These are phyloP conservation scores for Picochlorum sp. DNA, from an alignment of 139 green algal species.

Conservation along the genomic window DNA sequence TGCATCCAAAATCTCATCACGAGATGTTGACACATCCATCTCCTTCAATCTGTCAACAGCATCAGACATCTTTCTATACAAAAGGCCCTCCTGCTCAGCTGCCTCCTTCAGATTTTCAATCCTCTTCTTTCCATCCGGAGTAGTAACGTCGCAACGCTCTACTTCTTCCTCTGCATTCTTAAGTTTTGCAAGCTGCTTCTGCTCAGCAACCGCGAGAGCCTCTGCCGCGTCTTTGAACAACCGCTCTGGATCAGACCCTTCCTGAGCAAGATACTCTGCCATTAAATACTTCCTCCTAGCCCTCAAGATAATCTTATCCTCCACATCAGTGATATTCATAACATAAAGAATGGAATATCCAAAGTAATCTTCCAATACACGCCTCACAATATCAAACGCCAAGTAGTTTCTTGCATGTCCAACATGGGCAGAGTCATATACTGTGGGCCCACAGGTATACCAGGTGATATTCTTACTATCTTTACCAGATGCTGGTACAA, in stretches of 20 bases:
- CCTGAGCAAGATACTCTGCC: slow-evolving; percentile 41
- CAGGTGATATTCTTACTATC: slow-evolving; percentile 62
- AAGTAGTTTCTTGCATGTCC: slow-evolving; percentile 95
- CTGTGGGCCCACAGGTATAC: slow-evolving; percentile 95
- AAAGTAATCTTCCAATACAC: slow-evolving; percentile 96
- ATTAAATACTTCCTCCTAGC: slow-evolving; percentile 85
- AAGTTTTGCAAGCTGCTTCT: slow-evolving; percentile 48
- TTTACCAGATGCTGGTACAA: slow-evolving; percentile 58
- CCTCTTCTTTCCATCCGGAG: slow-evolving; percentile 2
- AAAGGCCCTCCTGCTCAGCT: slow-evolving; percentile 22
- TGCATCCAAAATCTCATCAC: slow-evolving; percentile 36
- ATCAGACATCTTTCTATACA: slow-evolving; percentile 9
- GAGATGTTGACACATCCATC: slow-evolving; percentile 9
- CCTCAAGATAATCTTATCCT: slow-evolving; percentile 86
- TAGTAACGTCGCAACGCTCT: background rate
- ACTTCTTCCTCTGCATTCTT: slow-evolving; percentile 3
- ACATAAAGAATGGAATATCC: slow-evolving; percentile 82
- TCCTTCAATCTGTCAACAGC: slow-evolving; percentile 24
- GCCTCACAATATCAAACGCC: slow-evolving; percentile 94
- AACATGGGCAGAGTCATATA: slow-evolving; percentile 93
- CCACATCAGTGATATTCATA: slow-evolving; percentile 99
- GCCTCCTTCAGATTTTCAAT: slow-evolving; percentile 15
- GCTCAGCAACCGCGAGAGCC: slow-evolving; percentile 16
- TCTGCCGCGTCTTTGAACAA: slow-evolving; percentile 9
- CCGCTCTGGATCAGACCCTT: slow-evolving; percentile 4